phyloP scores from a whole-genome alignment of 371 early-diverging fungal genomes.

The Furculomyces boomerangus region DNA sequence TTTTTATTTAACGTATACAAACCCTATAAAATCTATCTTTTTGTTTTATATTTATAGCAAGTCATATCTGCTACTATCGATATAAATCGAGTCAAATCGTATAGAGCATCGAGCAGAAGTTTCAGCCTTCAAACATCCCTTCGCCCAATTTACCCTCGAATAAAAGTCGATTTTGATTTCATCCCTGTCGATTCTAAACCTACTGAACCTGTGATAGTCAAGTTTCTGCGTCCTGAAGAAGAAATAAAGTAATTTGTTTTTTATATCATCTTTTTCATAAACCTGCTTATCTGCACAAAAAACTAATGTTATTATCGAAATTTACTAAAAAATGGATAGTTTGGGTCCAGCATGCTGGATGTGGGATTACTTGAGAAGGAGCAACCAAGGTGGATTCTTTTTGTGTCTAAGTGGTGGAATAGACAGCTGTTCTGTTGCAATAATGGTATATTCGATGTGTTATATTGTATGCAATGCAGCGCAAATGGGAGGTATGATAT shows the following conservation, averaged over 20 bases:
- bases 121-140: slow-evolving; percentile 62
- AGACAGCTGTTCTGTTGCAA: slow-evolving; percentile 87
- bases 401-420: slow-evolving; percentile 93
- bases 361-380: slow-evolving; percentile 94
- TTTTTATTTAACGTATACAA: not conserved
- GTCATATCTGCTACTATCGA: slow-evolving; percentile 83
- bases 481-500: slow-evolving; percentile 34
- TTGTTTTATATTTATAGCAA: slow-evolving; percentile 38
- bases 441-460: slow-evolving; percentile 91
- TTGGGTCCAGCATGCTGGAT: slow-evolving; percentile 95
- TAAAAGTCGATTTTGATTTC: slow-evolving; percentile 30
- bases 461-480: slow-evolving; percentile 58
- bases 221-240: not conserved
- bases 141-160: slow-evolving; percentile 37
- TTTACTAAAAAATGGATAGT: too few species aligned
- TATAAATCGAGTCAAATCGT: slow-evolving; percentile 71
- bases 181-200: not conserved
- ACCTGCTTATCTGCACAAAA: too few species aligned
- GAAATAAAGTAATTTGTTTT: slow-evolving; percentile 19
- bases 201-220: not conserved
- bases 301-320: too few species aligned
- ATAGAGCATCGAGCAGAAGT: slow-evolving; percentile 48
- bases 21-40: not conserved
- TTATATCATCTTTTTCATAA: slow-evolving; percentile 13
- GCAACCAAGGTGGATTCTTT: slow-evolving; percentile 78